Evolutionary conservation across 257 asterid species (phyloP).

Genomic region (Ilex aquifolium): DNA sequence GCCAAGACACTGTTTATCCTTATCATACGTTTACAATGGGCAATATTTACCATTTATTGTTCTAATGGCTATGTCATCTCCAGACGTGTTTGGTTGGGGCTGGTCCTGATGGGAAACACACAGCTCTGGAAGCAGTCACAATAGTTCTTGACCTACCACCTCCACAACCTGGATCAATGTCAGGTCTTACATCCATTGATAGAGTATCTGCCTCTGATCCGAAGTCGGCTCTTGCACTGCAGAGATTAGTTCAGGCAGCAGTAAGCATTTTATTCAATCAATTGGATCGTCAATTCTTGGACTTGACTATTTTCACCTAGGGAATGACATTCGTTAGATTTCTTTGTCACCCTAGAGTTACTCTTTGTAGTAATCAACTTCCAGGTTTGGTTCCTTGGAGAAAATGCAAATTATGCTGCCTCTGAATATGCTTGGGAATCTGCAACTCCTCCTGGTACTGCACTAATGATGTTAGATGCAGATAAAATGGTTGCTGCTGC

Average conservation of each 20-base stretch:
- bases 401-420: constrained; percentile 99
- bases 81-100: constrained; percentile 99
- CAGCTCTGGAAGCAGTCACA: constrained; percentile 97
- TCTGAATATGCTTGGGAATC: constrained; percentile 99
- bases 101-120: constrained; percentile 97
- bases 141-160: constrained; percentile 98
- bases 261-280: constrained; percentile 40
- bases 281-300: constrained; percentile 7
- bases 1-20: too few species aligned
- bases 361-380: constrained; percentile 17
- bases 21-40: too few species aligned
- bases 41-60: constrained; percentile 11
- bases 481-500: constrained; percentile 99
- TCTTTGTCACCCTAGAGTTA: constrained; percentile 4
- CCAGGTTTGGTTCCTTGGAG: constrained; percentile 99
- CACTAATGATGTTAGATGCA: constrained; percentile 98
- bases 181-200: constrained; percentile 75
- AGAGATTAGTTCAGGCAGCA: constrained; percentile 96
- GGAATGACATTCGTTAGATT: neutral
- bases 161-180: constrained; percentile 87
- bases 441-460: constrained; percentile 99
- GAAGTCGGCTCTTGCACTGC: constrained; percentile 95
- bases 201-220: constrained; percentile 95
- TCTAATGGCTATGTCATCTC: constrained; percentile 17
- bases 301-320: constrained; percentile 5